Conservation (phyloP, 371 early-diverging fungal species). For the Basidiobolus meristosporus region DNA sequence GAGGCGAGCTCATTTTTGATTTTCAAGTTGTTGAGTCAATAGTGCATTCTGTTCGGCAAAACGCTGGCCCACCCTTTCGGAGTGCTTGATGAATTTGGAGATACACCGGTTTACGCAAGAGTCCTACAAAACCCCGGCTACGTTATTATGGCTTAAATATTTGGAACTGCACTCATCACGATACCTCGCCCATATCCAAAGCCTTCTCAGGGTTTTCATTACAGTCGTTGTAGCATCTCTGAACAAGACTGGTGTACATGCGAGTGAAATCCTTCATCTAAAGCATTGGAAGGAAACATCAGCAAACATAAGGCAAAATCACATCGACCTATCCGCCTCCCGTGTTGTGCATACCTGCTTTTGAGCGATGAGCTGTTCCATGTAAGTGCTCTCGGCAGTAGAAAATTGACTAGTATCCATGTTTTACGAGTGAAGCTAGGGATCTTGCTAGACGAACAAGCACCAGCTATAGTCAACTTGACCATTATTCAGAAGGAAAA, state of each 20-base stretch:
- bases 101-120: slow-evolving; percentile 72
- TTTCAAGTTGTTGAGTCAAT: slow-evolving; percentile 9
- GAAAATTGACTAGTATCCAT: slow-evolving; percentile 50
- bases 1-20: no score
- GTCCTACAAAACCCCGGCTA: no score
- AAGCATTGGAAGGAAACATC: no score
- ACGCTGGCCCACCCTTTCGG: slow-evolving; percentile 71
- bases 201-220: slow-evolving; percentile 77
- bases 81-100: slow-evolving; percentile 84
- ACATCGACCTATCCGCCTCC: no score
- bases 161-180: slow-evolving; percentile 57
- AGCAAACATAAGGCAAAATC: no score
- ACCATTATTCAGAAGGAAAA: no score
- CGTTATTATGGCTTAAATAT: slow-evolving; percentile 64
- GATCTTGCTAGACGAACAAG: no score
- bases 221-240: slow-evolving; percentile 83
- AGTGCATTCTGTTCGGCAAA: slow-evolving; percentile 47
- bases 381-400: slow-evolving; percentile 50
- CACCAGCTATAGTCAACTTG: no score
- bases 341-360: slow-evolving; percentile 65
- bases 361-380: slow-evolving; percentile 69
- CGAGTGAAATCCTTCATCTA: slow-evolving; percentile 80
- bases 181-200: no score
- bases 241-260: slow-evolving; percentile 63
- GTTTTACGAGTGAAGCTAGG: no score